Evolutionary conservation across 2,329 filamentous ascomycete genomes (phyloP), one percentile per base, ranked within the genome.

Genomic region (Alternaria metachromatica): DNA sequence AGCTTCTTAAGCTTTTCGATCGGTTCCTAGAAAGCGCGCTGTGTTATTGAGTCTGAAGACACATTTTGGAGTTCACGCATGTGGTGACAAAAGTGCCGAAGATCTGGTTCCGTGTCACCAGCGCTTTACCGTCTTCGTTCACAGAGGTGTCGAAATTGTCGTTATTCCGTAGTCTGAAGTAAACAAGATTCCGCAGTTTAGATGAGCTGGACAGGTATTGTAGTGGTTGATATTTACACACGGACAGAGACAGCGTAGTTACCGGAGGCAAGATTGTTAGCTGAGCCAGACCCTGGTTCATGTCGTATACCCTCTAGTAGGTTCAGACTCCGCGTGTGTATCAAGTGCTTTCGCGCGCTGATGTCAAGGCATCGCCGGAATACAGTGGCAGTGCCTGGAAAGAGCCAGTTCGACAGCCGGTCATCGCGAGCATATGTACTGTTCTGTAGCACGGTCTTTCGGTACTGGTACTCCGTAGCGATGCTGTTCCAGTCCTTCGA

Each of bases 381-480:
- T 6, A 15, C 6, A 6, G 30, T 13, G 7, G 33, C 33, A 37
- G 1, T 37, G 33, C 33, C 33, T 4, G 33, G 15, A 0, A 37
- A 5, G 15, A 37, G 33, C 33, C 15, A 37, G 33, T 37, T 37
- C 33, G 33, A 2, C 33, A 66, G 46, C 41, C 62, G 60, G 6
- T 43, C 51, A n/a, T 56, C 30, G 9, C 18, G 20, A 37, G 12
- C 18, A 2, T 37, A 37, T 37, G 15, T 1, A n/a, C 46, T 23
- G 8, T 55, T 58, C 13, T 66, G 55, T 7, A 68, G 43, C 15
- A 62, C 55, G 13, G 62, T 58, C 8, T 46, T 60, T 12, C 12
- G 21, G 20, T 64, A 68, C n/a, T 61, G 44, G 13, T n/a, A 13
- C 43, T 41, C 33, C 13, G 58, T 64, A 30, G 59, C 58, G 21